phyloP scores from a whole-genome alignment of 208 protist species.

The Jaenimonas drosophilae region DNA sequence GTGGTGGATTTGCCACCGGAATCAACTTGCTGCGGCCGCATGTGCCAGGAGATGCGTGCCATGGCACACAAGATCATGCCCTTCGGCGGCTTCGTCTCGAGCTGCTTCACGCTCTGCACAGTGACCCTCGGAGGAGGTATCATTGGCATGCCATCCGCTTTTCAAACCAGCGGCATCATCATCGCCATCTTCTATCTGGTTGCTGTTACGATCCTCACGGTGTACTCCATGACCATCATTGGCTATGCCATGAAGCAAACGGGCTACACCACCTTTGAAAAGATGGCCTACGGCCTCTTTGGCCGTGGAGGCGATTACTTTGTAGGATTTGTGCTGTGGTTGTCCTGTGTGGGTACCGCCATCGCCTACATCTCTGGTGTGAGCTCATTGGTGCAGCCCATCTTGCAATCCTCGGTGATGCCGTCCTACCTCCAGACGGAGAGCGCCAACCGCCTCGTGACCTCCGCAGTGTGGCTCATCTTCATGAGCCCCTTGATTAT shows the following conservation, averaged over 20 bases:
- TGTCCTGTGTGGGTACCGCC: constrained; percentile 57
- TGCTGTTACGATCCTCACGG: constrained; percentile 29
- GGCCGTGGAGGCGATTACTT: constrained; percentile 49
- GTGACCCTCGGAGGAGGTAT: constrained; percentile 19
- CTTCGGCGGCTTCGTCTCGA: constrained; percentile 7
- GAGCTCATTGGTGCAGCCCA: constrained; percentile 34
- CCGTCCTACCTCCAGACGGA: constrained; percentile 28
- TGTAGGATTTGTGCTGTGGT: constrained; percentile 37
- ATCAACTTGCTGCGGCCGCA: no score
- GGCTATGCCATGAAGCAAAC: constrained; percentile 37
- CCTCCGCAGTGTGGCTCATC: constrained; percentile 29
- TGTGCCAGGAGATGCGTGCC: no score
- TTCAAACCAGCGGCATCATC: constrained; percentile 33
- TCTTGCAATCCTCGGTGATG: constrained; percentile 13
- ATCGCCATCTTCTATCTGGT: constrained; percentile 59
- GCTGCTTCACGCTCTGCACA: constrained; percentile 8
- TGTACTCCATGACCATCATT: constrained; percentile 54
- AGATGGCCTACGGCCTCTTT: constrained; percentile 28
- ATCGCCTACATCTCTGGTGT: constrained; percentile 67
- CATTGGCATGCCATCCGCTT: constrained; percentile 53
- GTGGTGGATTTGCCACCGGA: no score
- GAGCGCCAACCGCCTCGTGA: constrained; percentile 30
- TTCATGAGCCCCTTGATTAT: constrained; percentile 64
- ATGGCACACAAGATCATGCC: no score
- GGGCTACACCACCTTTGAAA: constrained; percentile 37